Percentiles rank a stretch among this genome's conserved stretches.
phyloP scores from a whole-genome alignment of 2,329 filamentous ascomycete species.

The Neurospora sp. region DNA sequence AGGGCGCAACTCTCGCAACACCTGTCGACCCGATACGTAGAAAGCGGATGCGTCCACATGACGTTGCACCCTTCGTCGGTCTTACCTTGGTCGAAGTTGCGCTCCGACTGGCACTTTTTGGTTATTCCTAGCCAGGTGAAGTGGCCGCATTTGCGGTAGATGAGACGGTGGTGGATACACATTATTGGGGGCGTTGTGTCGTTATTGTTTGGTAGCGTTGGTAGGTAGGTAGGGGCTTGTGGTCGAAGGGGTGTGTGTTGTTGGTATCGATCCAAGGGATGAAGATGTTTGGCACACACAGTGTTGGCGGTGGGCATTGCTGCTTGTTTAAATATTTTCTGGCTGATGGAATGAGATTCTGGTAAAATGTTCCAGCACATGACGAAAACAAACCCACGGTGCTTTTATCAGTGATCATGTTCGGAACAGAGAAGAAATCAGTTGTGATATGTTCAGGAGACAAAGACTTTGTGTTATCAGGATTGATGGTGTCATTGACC shows the following conservation, averaged over 20 bases:
- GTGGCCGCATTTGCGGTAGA: constrained; percentile 14
- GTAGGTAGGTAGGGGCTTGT: neutral
- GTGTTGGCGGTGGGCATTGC: neutral
- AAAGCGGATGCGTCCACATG: constrained; percentile 11
- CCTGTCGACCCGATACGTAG: constrained; percentile 9
- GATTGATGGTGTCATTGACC: neutral
- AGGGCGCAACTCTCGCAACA: constrained; percentile 11
- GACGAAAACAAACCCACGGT: neutral
- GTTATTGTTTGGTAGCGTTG: neutral
- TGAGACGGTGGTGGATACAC: constrained; percentile 16
- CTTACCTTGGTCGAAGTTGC: constrained; percentile 10
- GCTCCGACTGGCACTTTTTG: constrained; percentile 10
- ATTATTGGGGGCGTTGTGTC: constrained; percentile 4
- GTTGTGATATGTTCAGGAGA: neutral
- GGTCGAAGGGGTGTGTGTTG: neutral
- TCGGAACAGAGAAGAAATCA: neutral
- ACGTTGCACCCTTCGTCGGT: constrained; percentile 9
- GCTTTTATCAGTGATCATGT: neutral
- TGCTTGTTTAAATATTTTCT: neutral
- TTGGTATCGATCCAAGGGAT: neutral
- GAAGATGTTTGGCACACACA: neutral
- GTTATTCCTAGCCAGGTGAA: constrained; percentile 6
- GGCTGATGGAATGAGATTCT: neutral
- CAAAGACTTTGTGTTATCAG: neutral
- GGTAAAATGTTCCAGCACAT: neutral